A percentile compares a stretch with the other conserved stretches of the same genome.
phyloP scores from a whole-genome alignment of 2,329 filamentous ascomycete genomes.

The Colletotrichum sp. region DNA sequence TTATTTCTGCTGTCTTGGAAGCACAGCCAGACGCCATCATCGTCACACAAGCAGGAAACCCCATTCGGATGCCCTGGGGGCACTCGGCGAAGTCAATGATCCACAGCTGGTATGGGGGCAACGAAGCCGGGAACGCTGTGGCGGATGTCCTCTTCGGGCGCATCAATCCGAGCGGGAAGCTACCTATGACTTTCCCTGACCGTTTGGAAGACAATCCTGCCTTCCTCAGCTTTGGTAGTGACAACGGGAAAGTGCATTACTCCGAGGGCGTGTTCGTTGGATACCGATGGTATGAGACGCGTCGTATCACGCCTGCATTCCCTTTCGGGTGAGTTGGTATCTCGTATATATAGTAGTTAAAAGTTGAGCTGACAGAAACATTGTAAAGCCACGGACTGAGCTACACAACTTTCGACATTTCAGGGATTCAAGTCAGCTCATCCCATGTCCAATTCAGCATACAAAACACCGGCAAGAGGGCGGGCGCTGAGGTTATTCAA shows the following conservation, averaged over 20 bases:
- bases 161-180: slow-evolving; percentile 74
- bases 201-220: slow-evolving; percentile 70
- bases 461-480: slow-evolving; percentile 55
- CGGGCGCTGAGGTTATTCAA: slow-evolving; percentile 53
- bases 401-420: slow-evolving; percentile 68
- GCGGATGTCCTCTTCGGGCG: slow-evolving; percentile 73
- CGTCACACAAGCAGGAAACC: slow-evolving; percentile 74
- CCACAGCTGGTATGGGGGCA: slow-evolving; percentile 78
- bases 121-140: slow-evolving; percentile 76
- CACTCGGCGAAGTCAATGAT: slow-evolving; percentile 56
- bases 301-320: slow-evolving; percentile 63
- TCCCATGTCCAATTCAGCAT: slow-evolving; percentile 51
- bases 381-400: slow-evolving; percentile 64
- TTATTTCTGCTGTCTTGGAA: slow-evolving; percentile 69
- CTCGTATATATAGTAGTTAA: accelerated
- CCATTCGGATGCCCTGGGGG: slow-evolving; percentile 68
- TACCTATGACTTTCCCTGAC: slow-evolving; percentile 74
- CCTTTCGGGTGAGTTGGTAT: slow-evolving; percentile 54
- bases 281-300: slow-evolving; percentile 74
- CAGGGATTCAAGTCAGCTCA: slow-evolving; percentile 42
- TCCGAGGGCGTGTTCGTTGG: slow-evolving; percentile 76
- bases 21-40: slow-evolving; percentile 70
- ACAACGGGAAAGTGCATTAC: slow-evolving; percentile 70
- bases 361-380: not conserved
- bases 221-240: slow-evolving; percentile 69